Percentiles rank a stretch among this genome's conserved stretches.
Conservation (phyloP, 2,329 filamentous ascomycete genomes). For the Fusarium sp. region DNA sequence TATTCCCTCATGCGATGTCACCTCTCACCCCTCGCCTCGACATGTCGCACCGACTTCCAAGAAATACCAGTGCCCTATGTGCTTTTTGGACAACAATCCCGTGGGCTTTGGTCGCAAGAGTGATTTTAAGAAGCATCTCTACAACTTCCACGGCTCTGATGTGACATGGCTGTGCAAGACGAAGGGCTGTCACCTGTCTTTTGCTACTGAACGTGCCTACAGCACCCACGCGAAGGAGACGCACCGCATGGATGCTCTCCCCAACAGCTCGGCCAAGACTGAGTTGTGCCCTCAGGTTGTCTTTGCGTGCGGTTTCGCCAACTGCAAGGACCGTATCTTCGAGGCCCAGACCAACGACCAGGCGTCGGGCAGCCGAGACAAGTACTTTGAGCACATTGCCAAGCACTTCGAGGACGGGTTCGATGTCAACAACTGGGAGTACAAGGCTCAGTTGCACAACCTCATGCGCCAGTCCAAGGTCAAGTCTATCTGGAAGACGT, state of each 20-base stretch:
- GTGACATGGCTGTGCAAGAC: constrained; percentile 58
- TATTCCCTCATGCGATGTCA: constrained; percentile 47
- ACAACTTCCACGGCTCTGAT: constrained; percentile 59
- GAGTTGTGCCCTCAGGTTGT: constrained; percentile 58
- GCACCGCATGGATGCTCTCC: constrained; percentile 55
- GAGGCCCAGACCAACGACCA: constrained; percentile 53
- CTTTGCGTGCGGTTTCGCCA: constrained; percentile 57
- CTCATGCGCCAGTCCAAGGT: constrained; percentile 57
- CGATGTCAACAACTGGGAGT: constrained; percentile 58
- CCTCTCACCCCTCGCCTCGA: constrained; percentile 52
- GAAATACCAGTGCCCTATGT: constrained; percentile 60
- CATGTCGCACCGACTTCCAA: constrained; percentile 53
- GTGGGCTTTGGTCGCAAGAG: constrained; percentile 60
- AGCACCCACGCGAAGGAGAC: constrained; percentile 57
- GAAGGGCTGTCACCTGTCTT: constrained; percentile 55
- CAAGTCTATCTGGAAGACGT: constrained; percentile 59
- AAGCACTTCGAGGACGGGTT: constrained; percentile 59
- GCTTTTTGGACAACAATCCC: constrained; percentile 58
- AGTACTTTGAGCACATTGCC: constrained; percentile 60
- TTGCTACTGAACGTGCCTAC: constrained; percentile 59
- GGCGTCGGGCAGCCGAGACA: constrained; percentile 52
- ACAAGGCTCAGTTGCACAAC: constrained; percentile 57
- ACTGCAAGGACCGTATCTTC: constrained; percentile 57
- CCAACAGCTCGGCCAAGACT: constrained; percentile 55
- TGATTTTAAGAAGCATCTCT: constrained; percentile 62